Evolutionary conservation across 2,329 filamentous ascomycete species (phyloP).

Genomic region (Ceratocystis alfenasii): DNA sequence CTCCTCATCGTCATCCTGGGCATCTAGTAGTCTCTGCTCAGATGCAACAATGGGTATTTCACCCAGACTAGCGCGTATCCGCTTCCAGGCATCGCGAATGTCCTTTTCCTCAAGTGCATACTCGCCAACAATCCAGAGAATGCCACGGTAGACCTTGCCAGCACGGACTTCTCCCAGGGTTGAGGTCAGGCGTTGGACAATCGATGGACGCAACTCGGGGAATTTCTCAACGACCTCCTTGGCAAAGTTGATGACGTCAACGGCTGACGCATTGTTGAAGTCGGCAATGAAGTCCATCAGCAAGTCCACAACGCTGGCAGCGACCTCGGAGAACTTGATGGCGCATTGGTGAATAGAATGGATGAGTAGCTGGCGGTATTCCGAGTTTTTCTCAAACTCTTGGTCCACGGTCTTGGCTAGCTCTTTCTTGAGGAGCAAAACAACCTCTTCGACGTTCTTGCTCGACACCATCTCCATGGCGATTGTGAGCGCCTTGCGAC

Average conservation of each 20-base stretch:
- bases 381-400: conserved; percentile 95
- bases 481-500: conserved; percentile 78
- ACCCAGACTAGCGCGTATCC: conserved; percentile 82
- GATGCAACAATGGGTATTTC: conserved; percentile 95
- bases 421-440: conserved; percentile 93
- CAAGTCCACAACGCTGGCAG: conserved; percentile 87
- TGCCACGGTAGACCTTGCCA: conserved; percentile 92
- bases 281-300: conserved; percentile 99
- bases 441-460: conserved; percentile 97
- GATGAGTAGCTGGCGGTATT: conserved; percentile 89
- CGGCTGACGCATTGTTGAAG: conserved; percentile 91
- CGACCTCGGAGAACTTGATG: conserved; percentile 98
- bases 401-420: conserved; percentile 95
- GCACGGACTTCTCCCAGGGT: conserved; percentile 88
- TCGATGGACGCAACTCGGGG: conserved; percentile 73
- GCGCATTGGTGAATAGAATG: conserved; percentile 97
- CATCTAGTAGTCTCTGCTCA: conserved; percentile 81
- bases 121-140: conserved; percentile 95
- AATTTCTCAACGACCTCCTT: conserved; percentile 99
- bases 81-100: conserved; percentile 92
- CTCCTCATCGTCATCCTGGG: conserved; percentile 60
- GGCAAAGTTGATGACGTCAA: conserved; percentile 96
- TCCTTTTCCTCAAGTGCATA: conserved; percentile 90
- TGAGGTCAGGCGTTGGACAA: conserved; percentile 76
- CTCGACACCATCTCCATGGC: conserved; percentile 96